Evolutionary conservation across 208 protist species (phyloP), one percentile per base, ranked within the genome.

Genomic region (Leishmania guyanensis): DNA sequence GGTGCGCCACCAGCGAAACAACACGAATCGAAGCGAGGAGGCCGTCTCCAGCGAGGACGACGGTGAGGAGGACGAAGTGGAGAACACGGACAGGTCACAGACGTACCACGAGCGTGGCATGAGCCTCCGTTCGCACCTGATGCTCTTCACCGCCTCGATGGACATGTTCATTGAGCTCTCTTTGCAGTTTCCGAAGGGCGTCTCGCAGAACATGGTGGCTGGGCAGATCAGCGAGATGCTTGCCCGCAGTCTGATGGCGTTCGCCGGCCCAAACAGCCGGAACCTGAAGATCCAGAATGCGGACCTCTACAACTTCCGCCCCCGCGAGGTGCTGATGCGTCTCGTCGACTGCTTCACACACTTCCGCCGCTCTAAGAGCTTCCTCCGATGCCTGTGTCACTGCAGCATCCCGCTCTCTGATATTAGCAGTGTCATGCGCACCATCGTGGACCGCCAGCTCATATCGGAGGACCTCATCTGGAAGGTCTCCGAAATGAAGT

Each of bases 151-250:
- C 75, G 87, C 89, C 5, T 91, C 88, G 75, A 93, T 96, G 82
- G 91, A 94, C 74, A 90, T 98, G 85, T 98, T 98, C 80, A 95
- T 94, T 82, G 85, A 95, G 85, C 89, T 98, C 17, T 82, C 92
- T 33, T 79, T 87, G 12, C 89, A 92, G 81, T 98, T 96, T 70
- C 89, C 87, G 26, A 88, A 89, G 29, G 95, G 95, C 17, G 92
- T 98, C 0, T 92, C 91, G 65, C 95, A 96, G 81, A 96, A 98
- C 82, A 91, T 96, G 86, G 95, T 98, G 56, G 92, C 91, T 29
- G 88, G 92, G 78, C 95, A 98, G 86, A 94, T 97, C 82, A 89
- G 90, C 64, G 91, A 96, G 78, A 96, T 97, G 93, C 88, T 98
- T 3, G 92, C 92, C 3, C 91, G 92, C 73, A 96, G 92, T 76